Percentiles rank a stretch among this genome's conserved stretches.
Conservation (phyloP, 257 asterid species). For the Ligustrum vulgare region DNA sequence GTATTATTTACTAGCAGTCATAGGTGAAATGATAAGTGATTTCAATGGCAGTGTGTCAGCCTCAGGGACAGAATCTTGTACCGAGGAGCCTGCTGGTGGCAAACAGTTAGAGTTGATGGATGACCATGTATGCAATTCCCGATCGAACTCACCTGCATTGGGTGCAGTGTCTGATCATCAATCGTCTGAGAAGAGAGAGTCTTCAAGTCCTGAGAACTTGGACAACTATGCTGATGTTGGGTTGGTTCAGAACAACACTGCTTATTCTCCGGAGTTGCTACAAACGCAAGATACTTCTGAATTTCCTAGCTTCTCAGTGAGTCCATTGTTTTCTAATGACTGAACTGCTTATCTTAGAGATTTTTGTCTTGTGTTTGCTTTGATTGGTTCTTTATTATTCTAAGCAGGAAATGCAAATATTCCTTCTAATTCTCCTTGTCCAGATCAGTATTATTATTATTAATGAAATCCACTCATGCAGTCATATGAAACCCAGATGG, state of each 20-base stretch:
- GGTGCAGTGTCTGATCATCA: constrained; percentile 49
- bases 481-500: constrained; percentile 83
- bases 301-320: constrained; percentile 72
- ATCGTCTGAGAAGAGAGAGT: constrained; percentile 49
- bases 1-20: constrained; percentile 1
- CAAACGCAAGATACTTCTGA: constrained; percentile 70
- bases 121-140: constrained; percentile 56
- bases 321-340: constrained; percentile 26
- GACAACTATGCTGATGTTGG: constrained; percentile 65
- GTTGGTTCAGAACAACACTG: constrained; percentile 52
- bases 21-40: constrained; percentile 25
- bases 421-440: constrained; percentile 20
- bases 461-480: constrained; percentile 37
- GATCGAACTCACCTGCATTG: constrained; percentile 67
- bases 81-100: constrained; percentile 49
- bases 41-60: constrained; percentile 51
- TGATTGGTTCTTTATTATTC: not conserved
- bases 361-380: constrained; percentile 1
- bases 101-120: constrained; percentile 50
- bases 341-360: not conserved
- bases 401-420: not conserved
- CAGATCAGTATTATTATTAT: not conserved
- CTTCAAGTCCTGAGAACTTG: constrained; percentile 47
- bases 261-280: constrained; percentile 56
- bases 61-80: constrained; percentile 56